phyloP scores from a whole-genome alignment of 306 rosid species.

The Cercis canadensis region DNA sequence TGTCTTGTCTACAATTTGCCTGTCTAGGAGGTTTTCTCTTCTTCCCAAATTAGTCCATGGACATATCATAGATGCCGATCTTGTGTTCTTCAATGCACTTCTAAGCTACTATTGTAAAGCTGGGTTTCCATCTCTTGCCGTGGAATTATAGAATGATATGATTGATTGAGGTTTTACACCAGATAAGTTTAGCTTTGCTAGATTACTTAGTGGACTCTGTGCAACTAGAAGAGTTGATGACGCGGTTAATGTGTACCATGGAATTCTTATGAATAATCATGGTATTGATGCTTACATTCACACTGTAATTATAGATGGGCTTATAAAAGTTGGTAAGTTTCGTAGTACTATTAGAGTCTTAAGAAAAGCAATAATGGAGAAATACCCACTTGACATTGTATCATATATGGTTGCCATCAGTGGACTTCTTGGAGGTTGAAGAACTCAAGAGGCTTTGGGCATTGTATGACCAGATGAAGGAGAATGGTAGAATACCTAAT shows the following conservation, averaged over 20 bases:
- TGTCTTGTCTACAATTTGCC: too few species aligned
- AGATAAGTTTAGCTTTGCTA: too few species aligned
- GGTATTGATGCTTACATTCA: constrained; percentile 65
- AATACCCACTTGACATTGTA: constrained; percentile 51
- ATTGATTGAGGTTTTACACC: too few species aligned
- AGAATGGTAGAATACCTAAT: constrained; percentile 54
- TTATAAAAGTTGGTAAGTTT: constrained; percentile 56
- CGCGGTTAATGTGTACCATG: constrained; percentile 60
- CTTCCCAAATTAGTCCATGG: too few species aligned
- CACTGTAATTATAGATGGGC: constrained; percentile 52
- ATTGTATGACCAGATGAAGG: constrained; percentile 60
- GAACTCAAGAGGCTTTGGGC: constrained; percentile 55
- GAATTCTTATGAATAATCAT: constrained; percentile 41
- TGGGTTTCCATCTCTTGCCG: too few species aligned
- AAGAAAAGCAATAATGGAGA: constrained; percentile 41
- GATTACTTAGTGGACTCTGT: constrained; percentile 41
- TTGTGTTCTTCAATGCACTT: too few species aligned
- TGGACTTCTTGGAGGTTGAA: constrained; percentile 62
- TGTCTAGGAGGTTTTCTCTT: too few species aligned
- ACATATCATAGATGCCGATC: too few species aligned
- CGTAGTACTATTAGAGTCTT: constrained; percentile 50
- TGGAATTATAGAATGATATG: too few species aligned
- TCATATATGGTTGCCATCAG: constrained; percentile 55
- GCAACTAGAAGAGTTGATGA: constrained; percentile 50
- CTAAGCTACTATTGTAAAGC: too few species aligned